Base-by-base conservation (phyloP, 768 basidiomycete genomes). In the Pholiota conissans region DNA sequence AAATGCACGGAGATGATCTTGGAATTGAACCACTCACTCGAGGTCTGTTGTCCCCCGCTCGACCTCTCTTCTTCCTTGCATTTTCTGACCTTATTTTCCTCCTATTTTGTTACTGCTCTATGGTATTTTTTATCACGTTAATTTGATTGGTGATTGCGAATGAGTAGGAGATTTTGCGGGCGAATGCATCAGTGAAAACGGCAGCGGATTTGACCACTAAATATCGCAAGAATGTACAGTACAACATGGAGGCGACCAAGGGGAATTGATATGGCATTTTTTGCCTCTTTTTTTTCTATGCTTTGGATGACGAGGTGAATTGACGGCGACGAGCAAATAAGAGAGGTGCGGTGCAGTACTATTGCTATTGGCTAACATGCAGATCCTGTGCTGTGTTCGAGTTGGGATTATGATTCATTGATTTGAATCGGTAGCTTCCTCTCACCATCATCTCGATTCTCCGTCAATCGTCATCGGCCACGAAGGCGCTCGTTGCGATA, bases 161-260 rank as follows among this genome's bases (percentile, higher is more conserved):
- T n/a, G 49, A 57, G n/a, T 60, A 94, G 90, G 90, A 93, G 72
- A 89, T 94, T 65, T 73, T 91, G 39, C 81, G 84, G 14, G 91
- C 91, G 6, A 92, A 94, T 59, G 79, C 84, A 0, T 84, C 85
- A 29, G 85, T 94, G 42, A 87, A 88, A 66, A 86, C 84, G 35
- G 90, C 94, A 0, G 88, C 95, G 2, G 87, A 93, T 68, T 77
- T 98, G 16, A 83, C 90, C 30, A 85, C 85, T 35, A 94, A 93
- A 70, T 97, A 98, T 71, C 81, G 89, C 61, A 87, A 93, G 74
- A 98, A 98, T 73, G 94, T 95, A 52, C 87, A 90, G 69, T 96
- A 94, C 69, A 96, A 95, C 69, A 71, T 97, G 56, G 89, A 91
- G 65, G 88, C 89, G 45, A 89, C 85, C 48, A 82, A 77, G 60